Evolutionary conservation across 2,329 filamentous ascomycete species (phyloP), one percentile per base, ranked within the genome.

Genomic region (Eutypa lata): DNA sequence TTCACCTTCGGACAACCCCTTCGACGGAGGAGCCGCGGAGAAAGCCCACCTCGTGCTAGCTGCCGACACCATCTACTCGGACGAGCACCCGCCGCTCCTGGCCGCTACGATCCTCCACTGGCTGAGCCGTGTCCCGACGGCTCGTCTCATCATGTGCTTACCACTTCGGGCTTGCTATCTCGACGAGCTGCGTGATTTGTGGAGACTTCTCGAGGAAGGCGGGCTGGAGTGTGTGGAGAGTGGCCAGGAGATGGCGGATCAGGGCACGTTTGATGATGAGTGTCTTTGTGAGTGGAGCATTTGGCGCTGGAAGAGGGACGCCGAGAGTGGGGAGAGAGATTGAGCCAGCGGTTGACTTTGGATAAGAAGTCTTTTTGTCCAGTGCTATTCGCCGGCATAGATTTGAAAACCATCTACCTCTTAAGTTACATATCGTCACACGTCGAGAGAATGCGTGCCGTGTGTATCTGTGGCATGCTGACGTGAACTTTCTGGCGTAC

Each of bases 161-260:
- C 63, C 73, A 3, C 55, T 73, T 51, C 60, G 73, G 14, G 67
- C 72, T 7, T 69, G 69, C 13, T 74, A 76, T 54, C 60, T 76
- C n/a, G 72, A 75, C 47, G 65, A 71, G 50, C 70, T 75, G 19
- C 61, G 73, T 22, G 70, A 73, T 33, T 54, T 76, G 22, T 76
- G 73, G 73, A 56, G 62, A 48, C 55, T 63, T 42, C 63, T 76
- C 35, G 71, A 74, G 50, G 62, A 56, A 2, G 58, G 60, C 1
- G 71, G 71, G 3, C 57, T 76, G 38, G 67, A 68, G 48, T 67
- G 67, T 50, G 53, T 72, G 13, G 53, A 61, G 35, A 67, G 71
- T 51, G 69, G 68, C 0, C 61, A 64, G 51, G 62, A 66, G 48
- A 58, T 56, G 28, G 63, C 60, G 2, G 54, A 62, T 11, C 59